Conservation (phyloP, 805 yeast genomes). For the Myxozyma monticola region DNA sequence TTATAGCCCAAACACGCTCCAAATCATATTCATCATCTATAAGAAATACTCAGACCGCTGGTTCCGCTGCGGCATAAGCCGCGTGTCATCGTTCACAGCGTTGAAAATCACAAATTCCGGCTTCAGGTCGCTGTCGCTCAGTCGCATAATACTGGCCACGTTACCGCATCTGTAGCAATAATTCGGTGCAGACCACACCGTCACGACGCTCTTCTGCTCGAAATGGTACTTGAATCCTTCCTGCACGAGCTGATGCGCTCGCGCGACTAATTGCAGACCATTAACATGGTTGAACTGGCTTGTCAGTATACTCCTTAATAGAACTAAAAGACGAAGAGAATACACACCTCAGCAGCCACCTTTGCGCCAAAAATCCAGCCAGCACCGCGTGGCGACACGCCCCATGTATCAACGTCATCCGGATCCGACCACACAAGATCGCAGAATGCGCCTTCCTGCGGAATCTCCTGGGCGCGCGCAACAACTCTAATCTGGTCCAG, state of each 20-base stretch:
- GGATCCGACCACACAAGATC: constrained; percentile 98
- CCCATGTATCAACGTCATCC: constrained; percentile 97
- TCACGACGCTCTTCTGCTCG: constrained; percentile 92
- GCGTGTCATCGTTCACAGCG: constrained; percentile 78
- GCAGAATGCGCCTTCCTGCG: constrained; percentile 98
- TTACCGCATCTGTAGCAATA: constrained; percentile 97
- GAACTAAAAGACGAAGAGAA: not conserved
- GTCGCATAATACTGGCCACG: constrained; percentile 97
- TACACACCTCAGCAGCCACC: constrained; percentile 73
- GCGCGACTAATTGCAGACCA: constrained; percentile 80
- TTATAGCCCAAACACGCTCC: not conserved
- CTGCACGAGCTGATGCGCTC: constrained; percentile 98
- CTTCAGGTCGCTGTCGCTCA: constrained; percentile 71
- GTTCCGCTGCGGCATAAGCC: constrained; percentile 41
- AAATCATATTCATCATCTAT: constrained; percentile 28
- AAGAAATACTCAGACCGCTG: constrained; percentile 44
- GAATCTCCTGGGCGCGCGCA: constrained; percentile 96
- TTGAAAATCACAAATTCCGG: constrained; percentile 92
- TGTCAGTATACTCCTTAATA: not conserved
- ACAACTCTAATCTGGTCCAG: constrained; percentile 92
- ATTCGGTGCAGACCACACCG: constrained; percentile 98
- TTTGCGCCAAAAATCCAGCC: constrained; percentile 96
- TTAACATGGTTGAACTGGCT: constrained; percentile 81
- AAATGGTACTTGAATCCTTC: constrained; percentile 97
- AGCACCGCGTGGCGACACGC: constrained; percentile 96